These are phyloP conservation scores for Vigna reflexopilosa DNA, from an alignment of 306 rosid species.

Conservation along the genomic window DNA sequence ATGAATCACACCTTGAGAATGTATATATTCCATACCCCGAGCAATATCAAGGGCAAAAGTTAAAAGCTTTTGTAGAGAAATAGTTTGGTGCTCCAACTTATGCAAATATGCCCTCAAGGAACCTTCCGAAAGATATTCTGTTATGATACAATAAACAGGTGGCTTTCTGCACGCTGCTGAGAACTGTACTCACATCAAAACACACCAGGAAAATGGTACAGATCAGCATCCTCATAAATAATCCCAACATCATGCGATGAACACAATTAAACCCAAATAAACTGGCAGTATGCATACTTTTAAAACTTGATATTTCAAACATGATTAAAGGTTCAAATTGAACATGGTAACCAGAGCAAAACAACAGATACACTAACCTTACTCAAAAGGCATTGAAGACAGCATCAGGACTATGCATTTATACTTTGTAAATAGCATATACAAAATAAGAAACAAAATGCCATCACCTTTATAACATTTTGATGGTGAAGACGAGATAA, in stretches of 20 bases:
- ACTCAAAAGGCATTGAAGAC: constrained; percentile 30
- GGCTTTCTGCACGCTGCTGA: constrained; percentile 86
- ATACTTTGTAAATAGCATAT: not conserved
- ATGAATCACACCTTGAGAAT: constrained; percentile 85
- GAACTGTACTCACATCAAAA: constrained; percentile 66
- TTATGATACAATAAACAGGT: constrained; percentile 80
- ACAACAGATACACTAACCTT: constrained; percentile 6
- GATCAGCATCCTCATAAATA: constrained; percentile 9
- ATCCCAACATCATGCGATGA: constrained; percentile 51
- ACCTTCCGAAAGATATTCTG: constrained; percentile 85
- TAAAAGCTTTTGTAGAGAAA: constrained; percentile 63
- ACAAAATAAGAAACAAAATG: constrained; percentile 29
- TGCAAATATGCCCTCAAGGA: constrained; percentile 88
- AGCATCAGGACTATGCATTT: constrained; percentile 10
- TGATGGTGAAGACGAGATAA: constrained; percentile 79
- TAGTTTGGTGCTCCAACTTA: constrained; percentile 67
- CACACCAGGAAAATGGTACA: constrained; percentile 28
- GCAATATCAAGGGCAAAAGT: constrained; percentile 82
- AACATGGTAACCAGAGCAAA: constrained; percentile 8
- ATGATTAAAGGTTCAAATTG: constrained; percentile 11
- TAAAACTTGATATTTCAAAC: not conserved
- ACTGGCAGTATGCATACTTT: constrained; percentile 5
- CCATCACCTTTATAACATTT: constrained; percentile 80
- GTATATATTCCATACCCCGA: constrained; percentile 92
- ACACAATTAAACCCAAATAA: constrained; percentile 39